Conservation (phyloP, 1,284 basidiomycete genomes). For the Bothia castanella region DNA sequence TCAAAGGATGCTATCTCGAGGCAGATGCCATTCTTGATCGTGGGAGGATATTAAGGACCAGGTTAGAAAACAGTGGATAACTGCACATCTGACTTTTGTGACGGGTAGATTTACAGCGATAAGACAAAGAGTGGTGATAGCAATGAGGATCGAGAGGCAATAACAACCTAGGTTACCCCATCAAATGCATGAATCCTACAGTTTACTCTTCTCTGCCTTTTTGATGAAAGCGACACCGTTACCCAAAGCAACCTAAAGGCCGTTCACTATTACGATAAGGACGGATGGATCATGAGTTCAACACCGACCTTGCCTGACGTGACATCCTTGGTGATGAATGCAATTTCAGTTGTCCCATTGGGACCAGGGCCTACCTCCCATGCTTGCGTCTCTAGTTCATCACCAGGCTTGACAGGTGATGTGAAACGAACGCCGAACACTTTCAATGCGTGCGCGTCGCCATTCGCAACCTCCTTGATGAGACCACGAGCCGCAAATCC, state of each 20-base stretch:
- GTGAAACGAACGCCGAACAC: slow-evolving; percentile 74
- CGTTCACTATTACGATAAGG: not conserved
- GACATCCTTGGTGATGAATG: slow-evolving; percentile 69
- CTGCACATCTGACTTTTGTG: not conserved
- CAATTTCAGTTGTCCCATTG: slow-evolving; percentile 62
- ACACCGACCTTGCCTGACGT: slow-evolving; percentile 60
- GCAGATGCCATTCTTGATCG: slow-evolving; percentile 62
- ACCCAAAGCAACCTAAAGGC: slow-evolving; percentile 46
- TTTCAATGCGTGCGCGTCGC: slow-evolving; percentile 57
- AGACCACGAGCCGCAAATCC: slow-evolving; percentile 76
- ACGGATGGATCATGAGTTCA: not conserved
- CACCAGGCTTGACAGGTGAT: slow-evolving; percentile 75
- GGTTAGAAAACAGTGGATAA: slow-evolving; percentile 5
- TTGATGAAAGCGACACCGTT: slow-evolving; percentile 58
- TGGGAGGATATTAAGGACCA: slow-evolving; percentile 35
- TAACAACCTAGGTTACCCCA: not conserved
- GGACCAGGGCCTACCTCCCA: slow-evolving; percentile 73
- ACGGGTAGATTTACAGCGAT: slow-evolving; percentile 1
- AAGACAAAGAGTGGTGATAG: too few relatives aligned
- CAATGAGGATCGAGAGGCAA: not conserved
- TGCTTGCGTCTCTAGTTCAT: slow-evolving; percentile 69
- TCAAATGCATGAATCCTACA: slow-evolving; percentile 34
- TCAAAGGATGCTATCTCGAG: slow-evolving; percentile 75
- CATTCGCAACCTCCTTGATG: slow-evolving; percentile 56
- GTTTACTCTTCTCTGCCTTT: slow-evolving; percentile 50